These are phyloP conservation scores for Trichoderma polysporum DNA, from an alignment of 2,329 filamentous ascomycete genomes.

Conservation along the genomic window DNA sequence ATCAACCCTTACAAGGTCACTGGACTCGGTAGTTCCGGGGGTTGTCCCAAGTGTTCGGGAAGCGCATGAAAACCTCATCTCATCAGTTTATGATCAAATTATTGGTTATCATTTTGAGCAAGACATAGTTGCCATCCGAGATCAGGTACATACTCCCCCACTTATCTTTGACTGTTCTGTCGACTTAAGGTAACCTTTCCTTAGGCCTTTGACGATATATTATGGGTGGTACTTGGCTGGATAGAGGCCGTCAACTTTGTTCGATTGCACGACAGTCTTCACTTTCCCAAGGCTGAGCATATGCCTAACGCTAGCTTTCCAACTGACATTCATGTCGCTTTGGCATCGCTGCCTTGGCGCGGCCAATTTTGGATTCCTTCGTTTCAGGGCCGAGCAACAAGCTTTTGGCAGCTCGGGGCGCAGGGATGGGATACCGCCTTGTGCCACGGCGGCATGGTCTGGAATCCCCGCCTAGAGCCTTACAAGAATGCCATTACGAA, in stretches of 20 bases:
- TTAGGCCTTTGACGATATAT: constrained; percentile 87
- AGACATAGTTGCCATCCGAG: constrained; percentile 70
- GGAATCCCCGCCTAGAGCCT: constrained; percentile 75
- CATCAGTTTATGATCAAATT: constrained; percentile 76
- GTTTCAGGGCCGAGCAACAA: constrained; percentile 77
- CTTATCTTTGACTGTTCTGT: neutral
- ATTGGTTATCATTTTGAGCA: constrained; percentile 84
- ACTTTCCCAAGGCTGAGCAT: constrained; percentile 47
- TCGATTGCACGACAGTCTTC: constrained; percentile 62
- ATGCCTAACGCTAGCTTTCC: constrained; percentile 16
- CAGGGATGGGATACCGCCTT: constrained; percentile 78
- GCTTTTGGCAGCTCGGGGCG: constrained; percentile 82
- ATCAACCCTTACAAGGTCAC: constrained; percentile 65
- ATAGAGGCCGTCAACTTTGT: constrained; percentile 79
- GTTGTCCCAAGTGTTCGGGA: constrained; percentile 43
- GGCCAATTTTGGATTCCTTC: constrained; percentile 71
- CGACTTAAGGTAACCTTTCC: neutral
- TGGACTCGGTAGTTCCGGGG: constrained; percentile 39
- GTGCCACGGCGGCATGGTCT: constrained; percentile 86
- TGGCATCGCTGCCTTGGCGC: constrained; percentile 62
- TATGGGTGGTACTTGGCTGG: constrained; percentile 94
- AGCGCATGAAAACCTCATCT: constrained; percentile 73
- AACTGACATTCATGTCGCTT: constrained; percentile 32
- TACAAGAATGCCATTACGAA: constrained; percentile 99
- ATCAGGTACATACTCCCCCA: constrained; percentile 41